Evolutionary conservation across 139 green algal genomes (phyloP), one percentile per base, ranked within the genome.

Genomic region (Desmodesmus armatus): DNA sequence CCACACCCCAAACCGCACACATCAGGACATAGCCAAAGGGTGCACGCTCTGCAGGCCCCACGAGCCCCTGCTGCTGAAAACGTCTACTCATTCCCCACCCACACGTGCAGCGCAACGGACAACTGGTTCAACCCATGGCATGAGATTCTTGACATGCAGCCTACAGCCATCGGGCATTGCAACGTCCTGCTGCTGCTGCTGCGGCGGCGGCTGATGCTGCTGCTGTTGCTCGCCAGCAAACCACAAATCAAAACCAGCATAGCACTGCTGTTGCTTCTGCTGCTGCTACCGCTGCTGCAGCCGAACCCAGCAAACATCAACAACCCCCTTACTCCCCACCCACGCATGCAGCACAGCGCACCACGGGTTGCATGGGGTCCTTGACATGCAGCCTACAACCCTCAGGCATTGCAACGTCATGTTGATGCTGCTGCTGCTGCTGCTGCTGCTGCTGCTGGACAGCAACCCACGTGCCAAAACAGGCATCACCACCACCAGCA

Each of bases 391-490:
- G 19, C 60, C 31, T 25, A 5, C 25, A 69, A 27, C 60, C 60
- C 33, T 7, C 60, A 69, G 19, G 17, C 3, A 37, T 69, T 69
- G 9, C 17, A 25, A 37, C 25, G 25, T 69, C 25, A 2, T 69
- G 60, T 27, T 69, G 60, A 25, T 69, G 60, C 60, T 39, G 41
- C 19, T 40, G 69, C 69, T 77, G 69, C 69, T 23, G 71, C 35
- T 65, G 13, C 4, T 19, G 23, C 5, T 29, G 29, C n/a, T 43
- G 43, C n/a, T 23, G 27, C 4, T 78, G 41, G 37, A 35, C 66
- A 40, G 4, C 2, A 29, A 49, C 6, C 33, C 47, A 21, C 13
- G 47, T 55, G 47, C 7, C 47, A 55, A 21, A 55, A 55, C 13
- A 55, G 13, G 13, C 47, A 21, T 7, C 13, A 21, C 7, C 47